Evolutionary conservation across 441 rosid species (phyloP).

Genomic region (Populus hybrid): DNA sequence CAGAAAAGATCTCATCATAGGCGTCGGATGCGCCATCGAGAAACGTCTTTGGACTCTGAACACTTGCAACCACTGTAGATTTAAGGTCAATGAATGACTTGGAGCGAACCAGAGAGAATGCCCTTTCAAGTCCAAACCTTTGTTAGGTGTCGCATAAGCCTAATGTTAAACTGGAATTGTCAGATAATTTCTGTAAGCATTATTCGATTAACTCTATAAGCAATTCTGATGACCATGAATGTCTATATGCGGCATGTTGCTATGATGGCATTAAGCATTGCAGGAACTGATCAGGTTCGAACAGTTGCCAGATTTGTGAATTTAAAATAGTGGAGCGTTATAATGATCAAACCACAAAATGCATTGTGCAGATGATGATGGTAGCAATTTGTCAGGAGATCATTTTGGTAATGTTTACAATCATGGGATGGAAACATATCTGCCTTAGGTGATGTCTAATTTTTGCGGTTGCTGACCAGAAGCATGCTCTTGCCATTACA

Average conservation of each 20-base stretch:
- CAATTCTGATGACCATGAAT: background rate
- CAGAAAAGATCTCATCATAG: conserved; percentile 46
- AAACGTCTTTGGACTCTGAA: conserved; percentile 20
- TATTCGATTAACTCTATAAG: background rate
- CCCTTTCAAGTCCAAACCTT: background rate
- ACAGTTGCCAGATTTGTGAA: too few relatives aligned
- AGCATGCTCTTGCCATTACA: too few relatives aligned
- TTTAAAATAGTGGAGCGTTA: too few relatives aligned
- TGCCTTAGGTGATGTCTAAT: too few relatives aligned
- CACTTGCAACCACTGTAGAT: background rate
- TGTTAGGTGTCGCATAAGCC: background rate
- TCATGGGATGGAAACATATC: too few relatives aligned
- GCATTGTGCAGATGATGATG: too few relatives aligned
- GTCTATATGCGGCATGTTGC: background rate
- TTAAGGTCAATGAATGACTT: background rate
- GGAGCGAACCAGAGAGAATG: background rate
- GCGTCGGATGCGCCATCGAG: conserved; percentile 34
- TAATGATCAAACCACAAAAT: too few relatives aligned
- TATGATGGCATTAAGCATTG: background rate
- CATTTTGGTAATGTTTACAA: too few relatives aligned
- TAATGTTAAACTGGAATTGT: background rate
- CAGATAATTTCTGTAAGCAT: background rate
- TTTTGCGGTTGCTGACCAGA: too few relatives aligned
- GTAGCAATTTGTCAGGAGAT: too few relatives aligned
- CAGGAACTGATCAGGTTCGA: background rate